Evolutionary conservation across 2,329 filamentous ascomycete species (phyloP).

Genomic region (Pestalotiopsis sp.): DNA sequence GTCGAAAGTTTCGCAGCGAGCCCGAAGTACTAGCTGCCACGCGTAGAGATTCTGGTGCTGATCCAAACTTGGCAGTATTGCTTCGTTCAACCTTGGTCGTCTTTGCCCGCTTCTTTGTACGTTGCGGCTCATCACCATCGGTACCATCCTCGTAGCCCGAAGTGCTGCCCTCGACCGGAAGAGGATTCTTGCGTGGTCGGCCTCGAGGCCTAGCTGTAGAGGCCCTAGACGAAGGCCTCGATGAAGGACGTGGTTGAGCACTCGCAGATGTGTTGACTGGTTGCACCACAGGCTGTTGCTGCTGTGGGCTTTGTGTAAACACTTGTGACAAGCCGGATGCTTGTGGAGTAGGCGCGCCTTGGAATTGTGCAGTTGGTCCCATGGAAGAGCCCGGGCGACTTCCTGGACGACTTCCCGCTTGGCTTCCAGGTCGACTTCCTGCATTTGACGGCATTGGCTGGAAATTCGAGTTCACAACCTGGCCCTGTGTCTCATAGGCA

Average conservation of each 20-base stretch:
- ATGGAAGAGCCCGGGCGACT: conserved; percentile 17
- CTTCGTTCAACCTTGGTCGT: conserved; percentile 71
- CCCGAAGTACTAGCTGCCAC: conserved; percentile 91
- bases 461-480: conserved; percentile 25
- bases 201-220: conserved; percentile 58
- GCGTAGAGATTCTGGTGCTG: conserved; percentile 75
- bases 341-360: background rate
- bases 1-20: conserved; percentile 81
- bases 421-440: conserved; percentile 51
- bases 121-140: conserved; percentile 56
- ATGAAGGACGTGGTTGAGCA: conserved; percentile 44
- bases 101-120: conserved; percentile 76
- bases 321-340: conserved; percentile 10
- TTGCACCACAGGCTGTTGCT: background rate
- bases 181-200: conserved; percentile 54
- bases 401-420: conserved; percentile 25
- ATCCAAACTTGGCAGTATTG: conserved; percentile 71
- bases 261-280: conserved; percentile 12
- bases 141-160: conserved; percentile 72
- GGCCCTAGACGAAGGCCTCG: conserved; percentile 55
- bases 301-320: conserved; percentile 12
- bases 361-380: conserved; percentile 17
- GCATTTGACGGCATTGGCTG: conserved; percentile 46
- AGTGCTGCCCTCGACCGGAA: conserved; percentile 60
- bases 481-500: conserved; percentile 23